Percentiles rank a stretch among this genome's conserved stretches.
These are phyloP conservation scores for Hemisphaericaspora nanyangensis DNA, from an alignment of 805 yeast genomes.

Conservation along the genomic window DNA sequence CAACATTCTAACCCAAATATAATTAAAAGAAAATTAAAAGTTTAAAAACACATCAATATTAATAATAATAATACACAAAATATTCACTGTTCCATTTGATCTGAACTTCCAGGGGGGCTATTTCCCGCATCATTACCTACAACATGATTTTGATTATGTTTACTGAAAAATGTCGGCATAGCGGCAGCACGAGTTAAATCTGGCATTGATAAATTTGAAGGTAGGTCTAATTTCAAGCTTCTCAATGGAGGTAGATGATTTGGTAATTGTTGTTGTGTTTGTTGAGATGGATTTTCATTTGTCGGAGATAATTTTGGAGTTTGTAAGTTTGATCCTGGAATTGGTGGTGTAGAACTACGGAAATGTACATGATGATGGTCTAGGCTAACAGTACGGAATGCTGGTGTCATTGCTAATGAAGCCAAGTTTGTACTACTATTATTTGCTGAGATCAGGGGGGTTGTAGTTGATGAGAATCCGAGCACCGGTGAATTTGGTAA, in stretches of 20 bases:
- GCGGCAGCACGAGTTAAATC: conserved; percentile 7
- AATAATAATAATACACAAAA: conserved; percentile 1
- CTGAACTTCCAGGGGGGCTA: not conserved
- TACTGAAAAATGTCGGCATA: conserved; percentile 5
- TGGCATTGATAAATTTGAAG: conserved; percentile 36
- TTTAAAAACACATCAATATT: not conserved
- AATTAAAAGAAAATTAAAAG: too few species aligned
- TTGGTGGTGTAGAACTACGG: conserved; percentile 11
- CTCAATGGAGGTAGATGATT: conserved; percentile 45
- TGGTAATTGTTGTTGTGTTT: not conserved
- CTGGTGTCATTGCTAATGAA: conserved; percentile 31
- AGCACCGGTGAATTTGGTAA: conserved; percentile 43
- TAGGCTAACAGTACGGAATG: conserved; percentile 6
- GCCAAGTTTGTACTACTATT: conserved; percentile 37
- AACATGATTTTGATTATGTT: conserved; percentile 5
- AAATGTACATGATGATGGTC: conserved; percentile 11
- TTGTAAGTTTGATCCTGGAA: conserved; percentile 10
- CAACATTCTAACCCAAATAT: not conserved
- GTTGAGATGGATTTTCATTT: conserved; percentile 4
- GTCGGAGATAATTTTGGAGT: conserved; percentile 32
- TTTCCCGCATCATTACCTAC: not conserved
- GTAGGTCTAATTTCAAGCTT: conserved; percentile 48
- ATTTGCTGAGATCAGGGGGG: conserved; percentile 42
- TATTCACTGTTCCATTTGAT: conserved; percentile 1
- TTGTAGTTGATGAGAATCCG: conserved; percentile 34